Evolutionary conservation across 2,329 filamentous ascomycete genomes (phyloP), one percentile per base, ranked within the genome.

Genomic region (Fusarium neocosmosporiellum): DNA sequence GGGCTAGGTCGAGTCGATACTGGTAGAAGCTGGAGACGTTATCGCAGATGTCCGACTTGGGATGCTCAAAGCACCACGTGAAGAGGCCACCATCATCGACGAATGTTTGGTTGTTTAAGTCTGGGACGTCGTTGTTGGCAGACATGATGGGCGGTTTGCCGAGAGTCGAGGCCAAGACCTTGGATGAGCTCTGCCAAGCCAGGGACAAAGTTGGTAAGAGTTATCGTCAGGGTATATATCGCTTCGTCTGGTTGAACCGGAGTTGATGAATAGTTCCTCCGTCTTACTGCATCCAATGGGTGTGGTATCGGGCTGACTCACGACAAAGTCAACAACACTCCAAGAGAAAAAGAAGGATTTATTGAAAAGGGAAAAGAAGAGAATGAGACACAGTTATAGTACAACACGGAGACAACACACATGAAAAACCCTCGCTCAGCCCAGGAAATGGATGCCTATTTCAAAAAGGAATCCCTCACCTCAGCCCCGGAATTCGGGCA

Each of bases 1-100:
- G 86, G 11, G 80, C 79, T 2, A 90, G 77, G 34, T 82, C 80
- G 43, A 90, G 83, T 16, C 82, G 79, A 78, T 91, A 91, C 48
- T 83, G 75, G 76, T 91, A 88, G 75, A 83, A 86, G 66, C 71
- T 77, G 20, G 29, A 41, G n/a, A 83, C 79, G n/a, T 78, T 33
- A 8, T 72, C 71, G 74, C 83, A 84, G n/a, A 71, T 39, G 16
- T 67, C 54, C 10, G 71, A 39, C 31, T 73, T 46, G 2, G 79
- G 80, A 67, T 83, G 70, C 5, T 75, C 11, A 53, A 43, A 69
- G 72, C 83, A 84, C 53, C 71, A 80, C 22, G 41, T 43, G 7
- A 41, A 60, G n/a, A 71, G 67, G 13, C 70, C 72, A 34, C 66
- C 71, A 11, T 69, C 46, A 4, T 70, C 36, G 57, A 73, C 60